These are phyloP conservation scores for Lipomyces spencermartinsiae DNA, from an alignment of 805 yeast genomes.

Conservation along the genomic window DNA sequence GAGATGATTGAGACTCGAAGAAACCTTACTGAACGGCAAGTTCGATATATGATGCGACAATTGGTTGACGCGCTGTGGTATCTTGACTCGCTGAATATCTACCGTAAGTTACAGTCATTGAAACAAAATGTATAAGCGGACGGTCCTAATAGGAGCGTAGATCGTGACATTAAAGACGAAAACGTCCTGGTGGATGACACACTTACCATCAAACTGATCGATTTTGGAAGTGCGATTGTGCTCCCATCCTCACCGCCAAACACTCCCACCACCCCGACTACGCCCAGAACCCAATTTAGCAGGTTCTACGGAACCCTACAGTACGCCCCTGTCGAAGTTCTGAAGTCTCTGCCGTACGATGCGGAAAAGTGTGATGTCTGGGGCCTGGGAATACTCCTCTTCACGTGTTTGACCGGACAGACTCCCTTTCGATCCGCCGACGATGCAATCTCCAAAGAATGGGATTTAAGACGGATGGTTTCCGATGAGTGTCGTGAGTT, in stretches of 20 bases:
- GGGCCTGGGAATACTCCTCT: conserved; percentile 36
- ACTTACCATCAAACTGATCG: conserved; percentile 78
- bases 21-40: conserved; percentile 32
- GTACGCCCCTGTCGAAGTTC: conserved; percentile 38
- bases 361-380: conserved; percentile 38
- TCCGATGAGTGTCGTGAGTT: conserved; percentile 32
- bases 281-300: conserved; percentile 20
- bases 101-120: conserved; percentile 17
- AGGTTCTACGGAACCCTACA: conserved; percentile 38
- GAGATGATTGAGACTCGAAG: conserved; percentile 47
- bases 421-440: conserved; percentile 34
- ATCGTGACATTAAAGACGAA: conserved; percentile 77
- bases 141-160: not conserved
- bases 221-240: conserved; percentile 60
- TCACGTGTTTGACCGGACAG: conserved; percentile 37
- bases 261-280: conserved; percentile 8
- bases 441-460: conserved; percentile 35
- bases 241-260: conserved; percentile 14
- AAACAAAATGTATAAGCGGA: no score
- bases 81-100: conserved; percentile 28
- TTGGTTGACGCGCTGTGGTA: conserved; percentile 35
- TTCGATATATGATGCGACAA: conserved; percentile 37
- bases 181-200: conserved; percentile 79
- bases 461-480: conserved; percentile 27
- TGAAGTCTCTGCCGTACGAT: conserved; percentile 31